A percentile compares a stretch with the other conserved stretches of the same genome.
Evolutionary conservation across 768 basidiomycete species (phyloP).

Genomic region (Zangia roseola): DNA sequence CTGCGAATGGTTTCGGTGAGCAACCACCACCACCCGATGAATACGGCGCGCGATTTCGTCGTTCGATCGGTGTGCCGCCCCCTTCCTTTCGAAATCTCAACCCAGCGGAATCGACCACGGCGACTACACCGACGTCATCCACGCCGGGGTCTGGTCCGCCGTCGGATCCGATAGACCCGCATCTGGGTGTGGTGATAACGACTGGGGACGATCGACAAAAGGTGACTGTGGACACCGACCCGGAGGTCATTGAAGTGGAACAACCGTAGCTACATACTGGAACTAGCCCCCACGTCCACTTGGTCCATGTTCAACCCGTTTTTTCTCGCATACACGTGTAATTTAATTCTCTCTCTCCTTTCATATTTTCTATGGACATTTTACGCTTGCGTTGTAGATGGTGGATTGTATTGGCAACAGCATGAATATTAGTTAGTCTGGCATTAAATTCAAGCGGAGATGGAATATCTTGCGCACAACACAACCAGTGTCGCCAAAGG

Average conservation of each 20-base stretch:
- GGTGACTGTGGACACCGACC: slow-evolving; percentile 23
- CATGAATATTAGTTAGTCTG: no score
- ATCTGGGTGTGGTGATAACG: slow-evolving; percentile 25
- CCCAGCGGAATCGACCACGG: slow-evolving; percentile 28
- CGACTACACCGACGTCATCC: slow-evolving; percentile 34
- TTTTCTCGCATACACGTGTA: slow-evolving; percentile 13
- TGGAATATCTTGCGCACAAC: slow-evolving; percentile 14
- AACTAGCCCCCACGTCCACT: background rate
- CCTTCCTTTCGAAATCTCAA: slow-evolving; percentile 52
- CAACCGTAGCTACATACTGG: slow-evolving; percentile 11
- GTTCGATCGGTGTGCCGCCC: slow-evolving; percentile 52
- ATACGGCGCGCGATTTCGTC: slow-evolving; percentile 63
- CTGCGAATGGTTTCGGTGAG: slow-evolving; percentile 26
- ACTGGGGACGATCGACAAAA: slow-evolving; percentile 28
- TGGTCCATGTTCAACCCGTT: no score
- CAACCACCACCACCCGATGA: slow-evolving; percentile 33
- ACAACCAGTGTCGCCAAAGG: slow-evolving; percentile 11
- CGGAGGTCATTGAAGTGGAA: slow-evolving; percentile 22
- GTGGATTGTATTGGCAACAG: no score
- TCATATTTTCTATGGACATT: background rate
- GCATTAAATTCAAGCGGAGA: slow-evolving; percentile 30
- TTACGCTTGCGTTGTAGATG: background rate
- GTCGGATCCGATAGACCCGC: slow-evolving; percentile 34
- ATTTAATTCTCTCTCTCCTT: slow-evolving; percentile 7
- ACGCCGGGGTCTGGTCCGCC: slow-evolving; percentile 34